These are phyloP conservation scores for Periconia macrospinosa DNA, from an alignment of 2,329 filamentous ascomycete species.

Conservation along the genomic window DNA sequence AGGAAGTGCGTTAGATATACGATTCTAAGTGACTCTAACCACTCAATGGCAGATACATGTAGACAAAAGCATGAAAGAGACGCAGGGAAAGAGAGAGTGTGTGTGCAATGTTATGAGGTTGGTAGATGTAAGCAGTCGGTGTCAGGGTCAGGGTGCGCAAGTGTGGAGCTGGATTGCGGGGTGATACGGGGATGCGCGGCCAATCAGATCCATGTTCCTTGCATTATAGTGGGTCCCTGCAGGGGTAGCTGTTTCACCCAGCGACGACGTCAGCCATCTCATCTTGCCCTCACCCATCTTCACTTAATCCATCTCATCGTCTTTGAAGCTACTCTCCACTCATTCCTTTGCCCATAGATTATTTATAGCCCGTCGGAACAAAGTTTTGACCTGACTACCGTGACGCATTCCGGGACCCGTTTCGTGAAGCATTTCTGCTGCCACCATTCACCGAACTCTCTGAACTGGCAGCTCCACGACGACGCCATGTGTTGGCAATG, in stretches of 20 bases:
- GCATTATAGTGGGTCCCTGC: slow-evolving; percentile 14
- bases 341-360: no score
- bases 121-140: no score
- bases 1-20: neutral
- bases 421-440: slow-evolving; percentile 1
- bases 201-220: slow-evolving; percentile 32
- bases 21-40: slow-evolving; percentile 1
- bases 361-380: no score
- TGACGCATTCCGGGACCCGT: neutral
- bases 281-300: neutral
- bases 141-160: no score
- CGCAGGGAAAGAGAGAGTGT: neutral
- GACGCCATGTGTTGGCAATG: slow-evolving; percentile 27
- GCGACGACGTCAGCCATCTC: neutral
- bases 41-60: neutral
- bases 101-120: neutral
- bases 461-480: slow-evolving; percentile 16
- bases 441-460: slow-evolving; percentile 3
- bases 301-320: neutral
- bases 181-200: slow-evolving; percentile 12
- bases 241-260: slow-evolving; percentile 3
- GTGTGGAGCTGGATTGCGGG: slow-evolving; percentile 23
- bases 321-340: no score
- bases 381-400: neutral
- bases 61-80: neutral